Conservation (phyloP, 2,329 filamentous ascomycete species). For the Colletotrichum sublineola region DNA sequence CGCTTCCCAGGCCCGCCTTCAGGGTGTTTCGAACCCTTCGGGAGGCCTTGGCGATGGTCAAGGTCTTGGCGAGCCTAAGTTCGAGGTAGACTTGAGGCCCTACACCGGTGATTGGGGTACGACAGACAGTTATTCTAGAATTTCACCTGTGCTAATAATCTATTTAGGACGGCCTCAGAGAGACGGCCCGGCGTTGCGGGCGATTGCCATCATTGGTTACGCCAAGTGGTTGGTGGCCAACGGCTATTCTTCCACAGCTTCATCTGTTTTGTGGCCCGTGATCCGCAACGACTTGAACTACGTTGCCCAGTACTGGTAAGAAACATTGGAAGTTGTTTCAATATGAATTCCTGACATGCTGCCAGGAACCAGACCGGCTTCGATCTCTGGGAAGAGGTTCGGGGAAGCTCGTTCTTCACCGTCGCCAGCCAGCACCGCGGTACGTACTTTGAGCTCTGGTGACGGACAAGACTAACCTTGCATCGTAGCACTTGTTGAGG, state of each 20-base stretch:
- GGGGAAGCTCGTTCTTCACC: constrained; percentile 85
- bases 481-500: constrained; percentile 71
- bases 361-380: constrained; percentile 70
- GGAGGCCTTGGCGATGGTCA: constrained; percentile 66
- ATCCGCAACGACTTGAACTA: constrained; percentile 83
- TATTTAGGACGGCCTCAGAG: constrained; percentile 76
- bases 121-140: background rate
- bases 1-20: constrained; percentile 73
- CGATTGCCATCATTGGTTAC: constrained; percentile 79
- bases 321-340: background rate
- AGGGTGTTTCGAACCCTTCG: constrained; percentile 77
- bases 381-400: constrained; percentile 88
- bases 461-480: constrained; percentile 8
- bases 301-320: constrained; percentile 77
- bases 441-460: constrained; percentile 50
- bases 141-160: constrained; percentile 13
- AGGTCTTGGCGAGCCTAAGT: constrained; percentile 81
- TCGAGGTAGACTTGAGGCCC: constrained; percentile 71
- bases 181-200: constrained; percentile 83
- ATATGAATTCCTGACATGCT: constrained; percentile 19
- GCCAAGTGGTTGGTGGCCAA: constrained; percentile 78
- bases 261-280: constrained; percentile 76
- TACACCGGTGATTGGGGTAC: constrained; percentile 77
- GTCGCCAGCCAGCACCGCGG: constrained; percentile 76
- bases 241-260: constrained; percentile 70